Evolutionary conservation across 768 basidiomycete species (phyloP).

Genomic region (Boletus coccyginus): DNA sequence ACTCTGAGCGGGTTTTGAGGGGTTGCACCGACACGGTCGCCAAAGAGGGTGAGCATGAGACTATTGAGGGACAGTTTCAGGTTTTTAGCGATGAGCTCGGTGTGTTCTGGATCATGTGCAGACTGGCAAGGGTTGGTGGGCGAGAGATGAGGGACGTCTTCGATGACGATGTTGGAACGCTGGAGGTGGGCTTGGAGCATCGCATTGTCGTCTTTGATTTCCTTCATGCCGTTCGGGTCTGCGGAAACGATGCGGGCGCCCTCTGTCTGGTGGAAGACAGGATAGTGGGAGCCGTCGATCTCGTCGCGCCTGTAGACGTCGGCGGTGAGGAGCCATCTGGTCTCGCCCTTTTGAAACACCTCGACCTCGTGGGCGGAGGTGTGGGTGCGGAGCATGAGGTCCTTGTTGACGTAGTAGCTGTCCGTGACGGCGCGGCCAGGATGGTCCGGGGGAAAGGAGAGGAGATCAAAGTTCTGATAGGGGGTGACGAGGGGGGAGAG

Average conservation of each 20-base stretch:
- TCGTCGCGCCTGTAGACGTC: constrained; percentile 99
- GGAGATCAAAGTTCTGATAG: constrained; percentile 92
- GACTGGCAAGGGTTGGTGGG: constrained; percentile 78
- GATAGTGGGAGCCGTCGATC: constrained; percentile 95
- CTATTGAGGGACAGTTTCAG: constrained; percentile 88
- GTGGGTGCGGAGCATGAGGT: constrained; percentile 93
- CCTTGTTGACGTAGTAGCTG: constrained; percentile 92
- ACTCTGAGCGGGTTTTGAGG: constrained; percentile 75
- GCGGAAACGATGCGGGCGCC: constrained; percentile 81
- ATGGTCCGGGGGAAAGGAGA: constrained; percentile 91
- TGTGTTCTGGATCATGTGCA: constrained; percentile 69
- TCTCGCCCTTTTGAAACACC: constrained; percentile 71
- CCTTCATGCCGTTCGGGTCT: constrained; percentile 52
- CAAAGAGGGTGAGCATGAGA: constrained; percentile 81
- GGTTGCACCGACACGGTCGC: constrained; percentile 47
- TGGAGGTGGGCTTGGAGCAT: constrained; percentile 58
- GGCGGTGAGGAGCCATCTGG: constrained; percentile 87
- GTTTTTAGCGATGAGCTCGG: constrained; percentile 75
- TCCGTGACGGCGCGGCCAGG: constrained; percentile 89
- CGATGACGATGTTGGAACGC: constrained; percentile 76
- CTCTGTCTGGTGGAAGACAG: constrained; percentile 98
- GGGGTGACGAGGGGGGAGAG: constrained; percentile 89
- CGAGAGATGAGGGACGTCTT: constrained; percentile 77
- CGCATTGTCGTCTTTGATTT: constrained; percentile 71
- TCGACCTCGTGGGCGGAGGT: constrained; percentile 99